phyloP scores from a whole-genome alignment of 192 early-diverging fungal genomes.

The Phycomyces nitens region DNA sequence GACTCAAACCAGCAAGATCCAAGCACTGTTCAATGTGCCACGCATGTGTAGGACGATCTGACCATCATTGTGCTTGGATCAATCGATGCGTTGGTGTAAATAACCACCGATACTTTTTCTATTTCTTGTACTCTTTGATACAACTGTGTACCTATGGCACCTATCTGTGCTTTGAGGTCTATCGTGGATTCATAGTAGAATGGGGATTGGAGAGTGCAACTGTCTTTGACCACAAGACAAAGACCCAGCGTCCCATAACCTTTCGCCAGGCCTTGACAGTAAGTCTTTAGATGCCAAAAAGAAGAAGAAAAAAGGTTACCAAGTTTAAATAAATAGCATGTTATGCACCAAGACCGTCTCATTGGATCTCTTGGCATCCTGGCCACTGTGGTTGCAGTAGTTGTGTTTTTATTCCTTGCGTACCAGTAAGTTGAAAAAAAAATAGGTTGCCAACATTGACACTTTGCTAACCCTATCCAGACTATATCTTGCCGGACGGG shows the following conservation, averaged over 20 bases:
- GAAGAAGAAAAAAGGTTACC: neutral
- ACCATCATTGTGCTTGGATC: slow-evolving; percentile 57
- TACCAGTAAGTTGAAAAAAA: slow-evolving; percentile 40
- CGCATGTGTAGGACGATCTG: slow-evolving; percentile 42
- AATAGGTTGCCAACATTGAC: neutral
- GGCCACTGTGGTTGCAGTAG: slow-evolving; percentile 39
- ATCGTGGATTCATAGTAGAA: slow-evolving; percentile 27
- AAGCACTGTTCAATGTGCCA: slow-evolving; percentile 58
- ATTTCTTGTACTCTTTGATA: slow-evolving; percentile 43
- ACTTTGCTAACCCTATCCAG: slow-evolving; percentile 14
- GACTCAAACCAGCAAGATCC: slow-evolving; percentile 50
- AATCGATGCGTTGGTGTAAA: slow-evolving; percentile 52
- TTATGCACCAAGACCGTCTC: slow-evolving; percentile 45
- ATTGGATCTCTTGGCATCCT: slow-evolving; percentile 53
- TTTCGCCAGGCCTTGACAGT: slow-evolving; percentile 42
- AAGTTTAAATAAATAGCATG: slow-evolving; percentile 28
- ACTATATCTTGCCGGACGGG: slow-evolving; percentile 41
- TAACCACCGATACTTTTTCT: slow-evolving; percentile 51
- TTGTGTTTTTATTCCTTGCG: slow-evolving; percentile 43
- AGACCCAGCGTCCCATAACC: slow-evolving; percentile 15
- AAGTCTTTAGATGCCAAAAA: slow-evolving; percentile 14
- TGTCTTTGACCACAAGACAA: slow-evolving; percentile 19
- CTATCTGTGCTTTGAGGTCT: slow-evolving; percentile 42
- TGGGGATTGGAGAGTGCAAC: slow-evolving; percentile 31
- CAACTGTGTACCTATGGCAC: slow-evolving; percentile 50